Conservation (phyloP, 1,284 basidiomycete genomes). For the Rhodotorula sp. region DNA sequence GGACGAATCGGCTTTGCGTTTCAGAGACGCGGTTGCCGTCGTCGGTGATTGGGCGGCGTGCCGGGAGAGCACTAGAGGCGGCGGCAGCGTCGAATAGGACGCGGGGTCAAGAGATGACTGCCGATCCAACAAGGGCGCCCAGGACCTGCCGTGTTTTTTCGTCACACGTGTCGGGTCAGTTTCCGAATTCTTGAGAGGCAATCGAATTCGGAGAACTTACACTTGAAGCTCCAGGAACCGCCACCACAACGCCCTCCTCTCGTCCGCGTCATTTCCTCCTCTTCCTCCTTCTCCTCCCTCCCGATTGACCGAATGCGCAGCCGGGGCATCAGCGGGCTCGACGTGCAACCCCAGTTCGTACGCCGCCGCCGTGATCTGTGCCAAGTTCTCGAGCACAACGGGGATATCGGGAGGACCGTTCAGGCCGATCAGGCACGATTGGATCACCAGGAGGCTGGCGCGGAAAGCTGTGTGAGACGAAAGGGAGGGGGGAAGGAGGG, state of each 20-base stretch:
- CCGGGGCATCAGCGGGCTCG: too few species aligned
- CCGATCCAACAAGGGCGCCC: constrained; percentile 8
- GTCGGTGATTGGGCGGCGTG: too few species aligned
- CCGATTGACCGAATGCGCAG: too few species aligned
- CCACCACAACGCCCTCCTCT: constrained; percentile 3
- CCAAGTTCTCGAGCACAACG: background rate
- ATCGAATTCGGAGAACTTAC: background rate
- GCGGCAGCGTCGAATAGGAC: background rate
- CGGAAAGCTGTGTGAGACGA: constrained; percentile 1
- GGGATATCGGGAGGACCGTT: constrained; percentile 1
- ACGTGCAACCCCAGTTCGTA: constrained; percentile 5
- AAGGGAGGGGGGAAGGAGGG: background rate
- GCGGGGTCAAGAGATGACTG: background rate
- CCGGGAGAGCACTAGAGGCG: background rate
- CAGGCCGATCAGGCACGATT: constrained; percentile 4
- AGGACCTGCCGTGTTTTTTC: background rate
- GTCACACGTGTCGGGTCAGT: background rate
- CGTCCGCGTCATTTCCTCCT: background rate
- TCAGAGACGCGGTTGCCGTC: background rate
- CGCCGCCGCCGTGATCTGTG: background rate
- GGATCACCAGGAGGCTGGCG: constrained; percentile 9
- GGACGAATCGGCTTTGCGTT: background rate
- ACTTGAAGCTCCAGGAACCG: constrained; percentile 7
- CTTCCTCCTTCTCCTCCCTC: too few species aligned
- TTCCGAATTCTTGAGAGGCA: too few species aligned